These are phyloP conservation scores for Wickerhamiella slavikovae DNA, from an alignment of 805 yeast genomes.

Conservation along the genomic window DNA sequence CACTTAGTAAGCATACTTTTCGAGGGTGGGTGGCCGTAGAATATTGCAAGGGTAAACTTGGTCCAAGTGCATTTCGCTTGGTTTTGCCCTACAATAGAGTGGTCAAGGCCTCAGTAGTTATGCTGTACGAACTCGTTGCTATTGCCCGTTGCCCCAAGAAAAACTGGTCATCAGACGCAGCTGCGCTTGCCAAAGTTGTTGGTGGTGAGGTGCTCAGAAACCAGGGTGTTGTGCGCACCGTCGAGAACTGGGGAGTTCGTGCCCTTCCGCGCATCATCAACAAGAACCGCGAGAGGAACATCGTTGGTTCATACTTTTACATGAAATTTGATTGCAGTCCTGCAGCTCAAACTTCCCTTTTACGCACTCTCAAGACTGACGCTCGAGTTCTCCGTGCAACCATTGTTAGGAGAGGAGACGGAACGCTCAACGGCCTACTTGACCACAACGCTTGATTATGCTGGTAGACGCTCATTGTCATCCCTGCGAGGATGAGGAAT, in stretches of 20 bases:
- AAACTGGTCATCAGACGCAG: conserved; percentile 37
- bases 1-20: too few species aligned
- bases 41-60: too few species aligned
- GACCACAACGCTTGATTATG: conserved; percentile 1
- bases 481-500: conserved; percentile 17
- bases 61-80: too few species aligned
- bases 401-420: conserved; percentile 29
- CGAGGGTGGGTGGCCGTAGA: too few species aligned
- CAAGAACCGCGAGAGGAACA: conserved; percentile 74
- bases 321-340: conserved; percentile 76
- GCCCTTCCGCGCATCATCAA: conserved; percentile 63
- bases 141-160: conserved; percentile 52
- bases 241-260: conserved; percentile 58
- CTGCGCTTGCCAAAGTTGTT: conserved; percentile 42
- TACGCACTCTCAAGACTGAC: conserved; percentile 62
- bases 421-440: conserved; percentile 9
- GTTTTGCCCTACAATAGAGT: too few species aligned
- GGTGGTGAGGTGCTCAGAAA: conserved; percentile 70
- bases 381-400: conserved; percentile 77
- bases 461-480: conserved; percentile 22
- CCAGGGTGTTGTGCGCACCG: conserved; percentile 82
- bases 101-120: too few species aligned
- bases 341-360: conserved; percentile 67
- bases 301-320: conserved; percentile 73
- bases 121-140: conserved; percentile 83